Conservation (phyloP, 495 filamentous ascomycete genomes). For the Talaromyces stipitatus region DNA sequence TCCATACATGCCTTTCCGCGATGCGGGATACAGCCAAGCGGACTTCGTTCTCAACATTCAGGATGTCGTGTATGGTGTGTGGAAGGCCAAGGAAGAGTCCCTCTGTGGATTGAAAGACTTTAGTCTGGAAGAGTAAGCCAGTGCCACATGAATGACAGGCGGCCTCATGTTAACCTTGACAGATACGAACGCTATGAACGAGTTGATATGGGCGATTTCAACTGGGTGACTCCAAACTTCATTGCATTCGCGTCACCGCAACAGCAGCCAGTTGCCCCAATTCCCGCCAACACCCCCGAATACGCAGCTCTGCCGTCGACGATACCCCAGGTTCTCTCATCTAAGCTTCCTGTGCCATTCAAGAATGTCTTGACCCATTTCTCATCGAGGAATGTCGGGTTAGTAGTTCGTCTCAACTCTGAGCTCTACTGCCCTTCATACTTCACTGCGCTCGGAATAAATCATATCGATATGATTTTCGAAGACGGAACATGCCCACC, state of each 20-base stretch:
- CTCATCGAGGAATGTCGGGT: slow-evolving; percentile 70
- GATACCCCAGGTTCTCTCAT: slow-evolving; percentile 53
- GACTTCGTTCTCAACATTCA: slow-evolving; percentile 93
- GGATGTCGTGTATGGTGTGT: slow-evolving; percentile 96
- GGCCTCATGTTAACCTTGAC: slow-evolving; percentile 15
- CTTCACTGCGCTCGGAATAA: slow-evolving; percentile 90
- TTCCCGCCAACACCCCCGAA: slow-evolving; percentile 60
- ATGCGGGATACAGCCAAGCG: slow-evolving; percentile 97
- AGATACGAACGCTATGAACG: slow-evolving; percentile 90
- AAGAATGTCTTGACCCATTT: slow-evolving; percentile 95
- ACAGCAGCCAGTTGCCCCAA: slow-evolving; percentile 61
- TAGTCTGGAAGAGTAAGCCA: slow-evolving; percentile 80
- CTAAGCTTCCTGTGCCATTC: slow-evolving; percentile 69
- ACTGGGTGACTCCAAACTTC: slow-evolving; percentile 94
- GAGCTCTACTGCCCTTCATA: slow-evolving; percentile 91
- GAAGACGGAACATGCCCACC: slow-evolving; percentile 96
- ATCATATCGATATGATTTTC: slow-evolving; percentile 98
- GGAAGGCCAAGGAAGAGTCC: slow-evolving; percentile 94
- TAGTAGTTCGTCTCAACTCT: slow-evolving; percentile 93
- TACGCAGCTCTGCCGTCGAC: slow-evolving; percentile 66
- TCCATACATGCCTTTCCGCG: slow-evolving; percentile 96
- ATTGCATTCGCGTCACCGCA: slow-evolving; percentile 95
- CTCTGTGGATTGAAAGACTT: slow-evolving; percentile 84
- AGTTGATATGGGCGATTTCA: slow-evolving; percentile 98
- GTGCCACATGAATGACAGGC: neutral